phyloP scores from a whole-genome alignment of 495 filamentous ascomycete genomes.

The Daldinia concentrica region DNA sequence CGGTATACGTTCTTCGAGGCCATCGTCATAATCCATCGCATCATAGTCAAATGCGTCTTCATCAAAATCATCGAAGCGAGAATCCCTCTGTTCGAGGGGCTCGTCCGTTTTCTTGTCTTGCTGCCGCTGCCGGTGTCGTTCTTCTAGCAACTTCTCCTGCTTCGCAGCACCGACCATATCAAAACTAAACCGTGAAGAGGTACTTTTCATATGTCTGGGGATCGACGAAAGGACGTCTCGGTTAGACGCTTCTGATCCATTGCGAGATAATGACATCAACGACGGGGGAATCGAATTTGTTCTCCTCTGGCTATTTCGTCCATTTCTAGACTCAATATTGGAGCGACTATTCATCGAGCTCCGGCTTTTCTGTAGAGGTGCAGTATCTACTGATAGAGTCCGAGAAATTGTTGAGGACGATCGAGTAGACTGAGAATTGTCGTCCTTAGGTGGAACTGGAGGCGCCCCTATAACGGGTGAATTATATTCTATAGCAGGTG shows the following conservation, averaged over 20 bases:
- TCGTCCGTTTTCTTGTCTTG: constrained; percentile 59
- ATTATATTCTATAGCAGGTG: constrained; percentile 19
- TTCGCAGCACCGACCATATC: constrained; percentile 85
- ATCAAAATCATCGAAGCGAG: constrained; percentile 69
- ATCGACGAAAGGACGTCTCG: constrained; percentile 60
- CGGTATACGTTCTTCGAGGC: constrained; percentile 78
- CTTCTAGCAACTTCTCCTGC: constrained; percentile 85
- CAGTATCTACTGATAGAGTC: constrained; percentile 36
- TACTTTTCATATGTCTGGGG: constrained; percentile 84
- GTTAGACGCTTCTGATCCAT: constrained; percentile 51
- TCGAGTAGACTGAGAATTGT: constrained; percentile 34
- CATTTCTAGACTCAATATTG: constrained; percentile 6
- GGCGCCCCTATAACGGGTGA: constrained; percentile 34
- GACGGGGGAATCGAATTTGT: constrained; percentile 51
- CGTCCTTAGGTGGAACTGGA: constrained; percentile 53
- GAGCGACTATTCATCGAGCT: constrained; percentile 39
- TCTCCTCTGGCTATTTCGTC: constrained; percentile 46
- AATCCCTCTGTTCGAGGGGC: constrained; percentile 44
- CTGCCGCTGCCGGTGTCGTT: constrained; percentile 80
- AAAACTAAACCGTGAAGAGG: constrained; percentile 89
- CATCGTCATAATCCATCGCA: constrained; percentile 74
- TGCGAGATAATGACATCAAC: constrained; percentile 49
- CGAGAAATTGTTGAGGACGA: constrained; percentile 49
- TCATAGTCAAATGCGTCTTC: constrained; percentile 75
- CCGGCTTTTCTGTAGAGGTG: constrained; percentile 17